Conservation (phyloP, 495 filamentous ascomycete species). For the Hyphodiscus hymeniophilus region DNA sequence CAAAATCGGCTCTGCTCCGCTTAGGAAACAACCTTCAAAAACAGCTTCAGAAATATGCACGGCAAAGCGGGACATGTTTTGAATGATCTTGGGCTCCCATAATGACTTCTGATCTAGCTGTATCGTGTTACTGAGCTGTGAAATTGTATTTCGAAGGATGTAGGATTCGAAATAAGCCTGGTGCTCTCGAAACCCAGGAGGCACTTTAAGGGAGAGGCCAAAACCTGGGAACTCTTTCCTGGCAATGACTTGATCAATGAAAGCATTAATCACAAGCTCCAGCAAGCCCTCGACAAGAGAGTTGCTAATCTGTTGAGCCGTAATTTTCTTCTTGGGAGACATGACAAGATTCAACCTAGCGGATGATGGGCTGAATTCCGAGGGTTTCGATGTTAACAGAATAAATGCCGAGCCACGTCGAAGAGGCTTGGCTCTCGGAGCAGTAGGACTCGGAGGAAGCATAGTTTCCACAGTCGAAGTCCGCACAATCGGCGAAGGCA, state of each 20-base stretch:
- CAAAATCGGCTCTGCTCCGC: conserved; percentile 71
- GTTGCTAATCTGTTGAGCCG: conserved; percentile 49
- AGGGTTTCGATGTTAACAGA: conserved; percentile 64
- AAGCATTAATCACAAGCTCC: conserved; percentile 67
- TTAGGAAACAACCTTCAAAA: conserved; percentile 92
- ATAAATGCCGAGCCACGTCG: conserved; percentile 84
- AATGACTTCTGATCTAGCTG: conserved; percentile 63
- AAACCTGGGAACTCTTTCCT: conserved; percentile 89
- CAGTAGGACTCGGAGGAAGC: conserved; percentile 31
- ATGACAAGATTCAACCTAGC: conserved; percentile 55
- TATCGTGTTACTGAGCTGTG: conserved; percentile 58
- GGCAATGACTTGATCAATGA: conserved; percentile 70
- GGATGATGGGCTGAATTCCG: conserved; percentile 43
- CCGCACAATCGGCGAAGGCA: conserved; percentile 54
- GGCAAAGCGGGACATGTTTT: conserved; percentile 73
- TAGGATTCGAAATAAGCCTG: conserved; percentile 94
- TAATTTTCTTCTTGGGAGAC: conserved; percentile 44
- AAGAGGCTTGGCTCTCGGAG: conserved; percentile 45
- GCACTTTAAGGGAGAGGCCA: conserved; percentile 79
- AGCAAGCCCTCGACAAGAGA: conserved; percentile 66
- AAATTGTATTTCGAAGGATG: conserved; percentile 65
- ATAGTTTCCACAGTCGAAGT: conserved; percentile 54
- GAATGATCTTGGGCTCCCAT: conserved; percentile 74
- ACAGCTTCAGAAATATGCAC: conserved; percentile 78
- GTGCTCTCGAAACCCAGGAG: conserved; percentile 85